phyloP scores from a whole-genome alignment of 116 monocot species.

The Iris pallida region DNA sequence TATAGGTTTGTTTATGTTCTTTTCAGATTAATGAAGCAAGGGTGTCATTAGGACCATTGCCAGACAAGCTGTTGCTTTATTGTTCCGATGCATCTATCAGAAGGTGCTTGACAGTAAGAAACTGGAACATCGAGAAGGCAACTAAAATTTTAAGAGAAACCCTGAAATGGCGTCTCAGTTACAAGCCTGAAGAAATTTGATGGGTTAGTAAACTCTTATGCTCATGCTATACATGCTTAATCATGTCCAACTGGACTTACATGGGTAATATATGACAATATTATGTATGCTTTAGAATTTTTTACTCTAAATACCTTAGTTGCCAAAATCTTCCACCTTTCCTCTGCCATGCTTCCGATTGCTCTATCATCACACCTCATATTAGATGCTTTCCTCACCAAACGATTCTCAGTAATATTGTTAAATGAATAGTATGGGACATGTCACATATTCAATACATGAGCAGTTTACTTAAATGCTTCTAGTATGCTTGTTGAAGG shows the following conservation, averaged over 20 bases:
- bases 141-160: conserved; percentile 77
- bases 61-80: conserved; percentile 50
- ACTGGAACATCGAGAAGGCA: conserved; percentile 86
- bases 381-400: no score
- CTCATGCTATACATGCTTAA: not conserved
- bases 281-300: not conserved
- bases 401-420: no score
- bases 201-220: conserved; percentile 50
- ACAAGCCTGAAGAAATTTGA: conserved; percentile 82
- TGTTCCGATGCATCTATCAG: conserved; percentile 77
- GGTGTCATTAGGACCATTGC: conserved; percentile 47
- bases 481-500: no score
- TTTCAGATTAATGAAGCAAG: conserved; percentile 64
- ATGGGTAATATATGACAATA: no score
- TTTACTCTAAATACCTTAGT: not conserved
- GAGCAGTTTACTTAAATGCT: no score
- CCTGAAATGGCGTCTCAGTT: conserved; percentile 75
- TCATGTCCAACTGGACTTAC: not conserved
- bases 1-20: not conserved
- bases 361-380: no score
- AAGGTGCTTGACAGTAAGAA: conserved; percentile 66
- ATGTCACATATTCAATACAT: no score
- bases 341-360: no score
- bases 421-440: no score
- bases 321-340: no score